phyloP scores from a whole-genome alignment of 116 monocot species.

The Zostera marina region DNA sequence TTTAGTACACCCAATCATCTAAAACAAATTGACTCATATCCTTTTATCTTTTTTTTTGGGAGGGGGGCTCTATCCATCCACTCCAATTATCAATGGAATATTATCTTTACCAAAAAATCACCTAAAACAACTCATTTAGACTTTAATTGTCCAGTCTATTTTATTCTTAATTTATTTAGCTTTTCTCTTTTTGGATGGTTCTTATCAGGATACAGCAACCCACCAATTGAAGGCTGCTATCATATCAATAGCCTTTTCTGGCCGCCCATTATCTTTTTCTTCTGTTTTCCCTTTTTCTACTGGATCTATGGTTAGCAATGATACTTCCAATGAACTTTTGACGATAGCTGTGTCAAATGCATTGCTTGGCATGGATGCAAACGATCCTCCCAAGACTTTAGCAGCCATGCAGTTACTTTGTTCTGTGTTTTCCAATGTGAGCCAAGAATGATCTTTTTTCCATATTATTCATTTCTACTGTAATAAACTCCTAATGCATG shows the following conservation, averaged over 20 bases:
- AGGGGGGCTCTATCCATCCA: too few relatives aligned
- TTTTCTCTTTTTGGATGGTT: constrained; percentile 5
- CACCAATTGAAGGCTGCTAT: constrained; percentile 97
- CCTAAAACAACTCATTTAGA: too few relatives aligned
- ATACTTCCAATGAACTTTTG: constrained; percentile 40
- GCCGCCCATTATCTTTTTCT: constrained; percentile 64
- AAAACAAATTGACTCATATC: background rate
- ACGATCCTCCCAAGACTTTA: constrained; percentile 98
- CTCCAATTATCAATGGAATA: too few relatives aligned
- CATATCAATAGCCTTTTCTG: constrained; percentile 71
- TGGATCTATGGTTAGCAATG: constrained; percentile 15
- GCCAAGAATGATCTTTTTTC: constrained; percentile 7
- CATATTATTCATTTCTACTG: background rate
- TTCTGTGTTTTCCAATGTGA: constrained; percentile 92
- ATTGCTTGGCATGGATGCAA: constrained; percentile 97
- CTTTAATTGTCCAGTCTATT: too few relatives aligned
- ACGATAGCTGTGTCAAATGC: constrained; percentile 66
- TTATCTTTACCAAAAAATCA: too few relatives aligned
- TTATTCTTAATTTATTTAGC: too few relatives aligned
- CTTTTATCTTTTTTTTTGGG: too few relatives aligned
- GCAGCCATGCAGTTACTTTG: constrained; percentile 95
- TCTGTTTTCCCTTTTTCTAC: constrained; percentile 19
- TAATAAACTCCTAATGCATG: constrained; percentile 6
- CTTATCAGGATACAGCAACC: constrained; percentile 75
- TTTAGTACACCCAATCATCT: background rate